These are phyloP conservation scores for Xylariaceae sp. DNA, from an alignment of 2,329 filamentous ascomycete genomes.

Conservation along the genomic window DNA sequence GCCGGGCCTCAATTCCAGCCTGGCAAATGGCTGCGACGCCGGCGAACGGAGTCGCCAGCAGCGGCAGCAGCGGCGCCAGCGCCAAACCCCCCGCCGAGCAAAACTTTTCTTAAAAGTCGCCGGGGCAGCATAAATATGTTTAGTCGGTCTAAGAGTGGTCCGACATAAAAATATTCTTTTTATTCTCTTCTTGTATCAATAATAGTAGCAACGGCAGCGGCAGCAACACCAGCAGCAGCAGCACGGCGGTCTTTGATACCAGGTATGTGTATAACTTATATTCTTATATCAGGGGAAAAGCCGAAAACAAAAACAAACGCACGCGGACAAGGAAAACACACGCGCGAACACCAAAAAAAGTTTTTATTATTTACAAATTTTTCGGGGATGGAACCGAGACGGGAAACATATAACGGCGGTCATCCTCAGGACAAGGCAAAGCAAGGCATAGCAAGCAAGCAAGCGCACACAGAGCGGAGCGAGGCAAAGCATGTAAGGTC, in stretches of 20 bases:
- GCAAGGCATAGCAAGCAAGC: too few species aligned
- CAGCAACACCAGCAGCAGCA: too few species aligned
- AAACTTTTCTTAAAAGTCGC: conserved; percentile 20
- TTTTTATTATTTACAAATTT: too few species aligned
- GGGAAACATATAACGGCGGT: too few species aligned
- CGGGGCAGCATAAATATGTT: background rate
- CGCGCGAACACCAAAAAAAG: too few species aligned
- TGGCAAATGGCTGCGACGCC: conserved; percentile 67
- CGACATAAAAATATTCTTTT: background rate
- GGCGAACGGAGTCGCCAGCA: conserved; percentile 7
- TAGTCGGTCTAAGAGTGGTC: background rate
- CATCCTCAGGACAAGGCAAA: too few species aligned
- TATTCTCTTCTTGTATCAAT: background rate
- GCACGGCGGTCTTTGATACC: background rate
- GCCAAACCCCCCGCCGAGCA: conserved; percentile 23
- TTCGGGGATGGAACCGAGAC: too few species aligned
- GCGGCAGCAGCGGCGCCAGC: background rate
- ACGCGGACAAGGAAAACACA: too few species aligned
- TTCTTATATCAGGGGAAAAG: background rate
- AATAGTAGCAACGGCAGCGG: background rate
- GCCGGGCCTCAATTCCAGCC: conserved; percentile 66
- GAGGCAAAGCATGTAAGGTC: too few species aligned
- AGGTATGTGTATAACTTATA: background rate
- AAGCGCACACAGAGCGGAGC: too few species aligned
- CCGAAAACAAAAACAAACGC: background rate